Evolutionary conservation across 305 asterid genomes (phyloP), one percentile per base, ranked within the genome.

Genomic region (Solanum aculeatissimum): DNA sequence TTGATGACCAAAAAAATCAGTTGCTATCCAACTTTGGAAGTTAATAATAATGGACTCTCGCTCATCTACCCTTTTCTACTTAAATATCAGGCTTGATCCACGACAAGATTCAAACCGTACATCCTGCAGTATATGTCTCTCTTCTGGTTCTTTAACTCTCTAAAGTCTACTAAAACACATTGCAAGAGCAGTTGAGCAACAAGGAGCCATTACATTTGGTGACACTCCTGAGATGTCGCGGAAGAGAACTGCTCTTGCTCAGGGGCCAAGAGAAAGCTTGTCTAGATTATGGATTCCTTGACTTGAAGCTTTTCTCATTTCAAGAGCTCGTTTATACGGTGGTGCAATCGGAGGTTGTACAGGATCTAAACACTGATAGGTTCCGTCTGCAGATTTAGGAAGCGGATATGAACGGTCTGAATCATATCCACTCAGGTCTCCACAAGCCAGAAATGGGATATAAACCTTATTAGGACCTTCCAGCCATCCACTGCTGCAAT

Each of bases 301-400:
- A 83, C 86, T 92, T 18, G 90, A 85, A 85, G 97, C 98, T 90
- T 95, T 97, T 94, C 94, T 95, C 97, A 97, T 88, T 86, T 97
- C 99, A 7, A 97, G 89, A 87, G 99, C 99, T 69, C 99, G 93
- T 89, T 94, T 97, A 91, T 97, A 95, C 7, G 99, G 98, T 7
- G 99, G 99, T 66, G 98, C 98, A 72, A 97, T 95, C 66, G 98
- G 98, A 78, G 99, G 99, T 88, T 97, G 98, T 68, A 97, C 89
- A 4, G 98, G 99, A 83, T 95, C 98, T 66, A 97, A 87, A 85
- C 95, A 90, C 88, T 75, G 94, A 85, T 95, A 95, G 38, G 93
- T 91, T 83, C 98, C 98, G 40, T 92, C 95, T 3, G 93, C 94
- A 42, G 53, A 85, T 91, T 89, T 95, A 47, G 97, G 92, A 43